phyloP scores from a whole-genome alignment of 192 early-diverging fungal species.

The Geranomyces variabilis region DNA sequence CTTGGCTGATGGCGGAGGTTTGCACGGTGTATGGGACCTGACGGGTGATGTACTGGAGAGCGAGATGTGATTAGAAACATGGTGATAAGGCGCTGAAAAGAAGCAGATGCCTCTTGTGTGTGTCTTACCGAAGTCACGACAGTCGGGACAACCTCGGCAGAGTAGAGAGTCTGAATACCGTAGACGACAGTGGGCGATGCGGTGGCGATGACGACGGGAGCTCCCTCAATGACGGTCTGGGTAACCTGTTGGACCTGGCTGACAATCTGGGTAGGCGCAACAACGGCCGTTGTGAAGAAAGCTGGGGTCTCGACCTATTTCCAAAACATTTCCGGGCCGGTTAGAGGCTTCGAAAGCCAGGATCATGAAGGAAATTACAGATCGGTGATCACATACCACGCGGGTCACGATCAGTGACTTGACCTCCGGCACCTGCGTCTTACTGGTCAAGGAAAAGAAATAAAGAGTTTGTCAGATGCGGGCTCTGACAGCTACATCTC shows the following conservation, averaged over 20 bases:
- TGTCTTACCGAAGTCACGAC: neutral
- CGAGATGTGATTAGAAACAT: neutral
- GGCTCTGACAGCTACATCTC: too few relatives aligned
- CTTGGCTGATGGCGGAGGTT: neutral
- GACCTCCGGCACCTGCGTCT: neutral
- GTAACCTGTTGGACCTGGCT: neutral
- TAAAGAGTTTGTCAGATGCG: neutral
- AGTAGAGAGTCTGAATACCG: neutral
- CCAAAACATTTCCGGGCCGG: too few relatives aligned
- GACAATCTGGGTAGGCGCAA: neutral
- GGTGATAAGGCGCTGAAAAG: too few relatives aligned
- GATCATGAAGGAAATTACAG: neutral
- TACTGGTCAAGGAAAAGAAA: neutral
- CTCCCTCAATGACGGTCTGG: neutral
- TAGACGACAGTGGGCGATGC: neutral
- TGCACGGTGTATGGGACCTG: slow-evolving; percentile 5
- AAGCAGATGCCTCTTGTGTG: too few relatives aligned
- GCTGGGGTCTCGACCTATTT: neutral
- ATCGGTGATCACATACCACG: neutral
- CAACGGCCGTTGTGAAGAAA: neutral
- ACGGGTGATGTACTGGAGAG: neutral
- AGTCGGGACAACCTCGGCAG: neutral
- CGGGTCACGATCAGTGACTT: neutral
- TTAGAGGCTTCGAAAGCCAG: too few relatives aligned
- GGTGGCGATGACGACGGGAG: neutral